A percentile compares a stretch with the other conserved stretches of the same genome.
These are phyloP conservation scores for Tulasnella sp. DNA, from an alignment of 768 basidiomycete species.

Conservation along the genomic window DNA sequence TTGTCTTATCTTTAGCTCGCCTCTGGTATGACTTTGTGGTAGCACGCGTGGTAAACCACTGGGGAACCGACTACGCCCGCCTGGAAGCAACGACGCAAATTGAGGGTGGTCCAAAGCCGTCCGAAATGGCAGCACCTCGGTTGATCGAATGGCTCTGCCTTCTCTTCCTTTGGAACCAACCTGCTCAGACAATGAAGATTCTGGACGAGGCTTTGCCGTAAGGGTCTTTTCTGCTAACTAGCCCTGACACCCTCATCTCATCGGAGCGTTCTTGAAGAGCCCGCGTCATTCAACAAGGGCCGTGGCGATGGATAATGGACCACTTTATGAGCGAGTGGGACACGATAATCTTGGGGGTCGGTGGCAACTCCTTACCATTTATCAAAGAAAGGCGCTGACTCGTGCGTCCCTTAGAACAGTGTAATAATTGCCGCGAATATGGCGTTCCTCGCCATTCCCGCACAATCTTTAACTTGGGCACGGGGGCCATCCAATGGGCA, in stretches of 20 bases:
- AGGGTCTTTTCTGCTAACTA: not conserved
- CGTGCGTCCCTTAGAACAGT: too few relatives aligned
- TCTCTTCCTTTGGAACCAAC: constrained; percentile 20
- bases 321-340: constrained; percentile 13
- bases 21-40: not conserved
- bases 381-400: too few relatives aligned
- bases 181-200: not conserved
- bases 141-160: not conserved
- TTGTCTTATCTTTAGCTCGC: not conserved
- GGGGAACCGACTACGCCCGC: constrained; percentile 17
- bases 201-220: constrained; percentile 18
- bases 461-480: constrained; percentile 4
- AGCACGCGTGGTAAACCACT: not conserved
- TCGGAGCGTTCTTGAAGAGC: not conserved
- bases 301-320: constrained; percentile 14
- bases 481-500: not conserved
- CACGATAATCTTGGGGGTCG: not conserved
- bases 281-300: not conserved
- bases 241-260: not conserved
- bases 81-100: not conserved
- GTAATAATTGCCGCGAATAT: not conserved
- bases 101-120: too few relatives aligned
- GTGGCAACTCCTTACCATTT: too few relatives aligned
- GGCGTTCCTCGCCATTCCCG: not conserved
- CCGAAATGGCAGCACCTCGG: not conserved